Conservation (phyloP, 441 rosid genomes). For the Gossypium davidsonii region DNA sequence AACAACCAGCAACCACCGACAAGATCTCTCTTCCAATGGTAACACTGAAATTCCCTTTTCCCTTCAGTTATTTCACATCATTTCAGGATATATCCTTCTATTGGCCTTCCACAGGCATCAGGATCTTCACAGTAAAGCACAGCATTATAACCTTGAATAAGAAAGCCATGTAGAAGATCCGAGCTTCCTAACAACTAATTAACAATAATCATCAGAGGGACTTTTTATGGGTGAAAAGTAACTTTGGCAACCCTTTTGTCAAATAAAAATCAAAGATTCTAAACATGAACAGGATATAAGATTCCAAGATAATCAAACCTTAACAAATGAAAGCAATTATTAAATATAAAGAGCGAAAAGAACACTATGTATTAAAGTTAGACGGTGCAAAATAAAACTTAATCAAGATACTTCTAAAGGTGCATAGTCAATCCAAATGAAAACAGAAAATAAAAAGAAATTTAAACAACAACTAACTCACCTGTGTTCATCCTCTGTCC, state of each 20-base stretch:
- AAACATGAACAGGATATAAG: not conserved
- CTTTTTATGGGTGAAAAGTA: not conserved
- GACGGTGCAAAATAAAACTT: not conserved
- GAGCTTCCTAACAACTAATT: slow-evolving; percentile 5
- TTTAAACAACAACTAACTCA: slow-evolving; percentile 22
- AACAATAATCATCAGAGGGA: not conserved
- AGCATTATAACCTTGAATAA: not conserved
- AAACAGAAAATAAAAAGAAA: slow-evolving; percentile 14
- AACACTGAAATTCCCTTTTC: not conserved
- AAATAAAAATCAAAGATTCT: slow-evolving; percentile 2
- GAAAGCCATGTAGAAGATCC: not conserved
- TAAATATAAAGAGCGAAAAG: not conserved
- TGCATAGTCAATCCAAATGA: slow-evolving; percentile 8
- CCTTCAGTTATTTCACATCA: not conserved
- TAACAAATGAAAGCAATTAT: not conserved
- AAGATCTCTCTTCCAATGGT: slow-evolving; percentile 6
- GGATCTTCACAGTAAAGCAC: slow-evolving; percentile 1
- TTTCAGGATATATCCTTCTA: not conserved
- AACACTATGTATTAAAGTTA: slow-evolving; percentile 13
- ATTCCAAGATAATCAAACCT: not conserved
- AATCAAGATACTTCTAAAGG: slow-evolving; percentile 7
- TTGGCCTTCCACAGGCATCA: slow-evolving; percentile 5
- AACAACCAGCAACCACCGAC: not conserved
- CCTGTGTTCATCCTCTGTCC: slow-evolving; percentile 99
- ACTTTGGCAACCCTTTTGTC: not conserved